phyloP scores from a whole-genome alignment of 495 filamentous ascomycete species.

The Cercophora newfieldiana region DNA sequence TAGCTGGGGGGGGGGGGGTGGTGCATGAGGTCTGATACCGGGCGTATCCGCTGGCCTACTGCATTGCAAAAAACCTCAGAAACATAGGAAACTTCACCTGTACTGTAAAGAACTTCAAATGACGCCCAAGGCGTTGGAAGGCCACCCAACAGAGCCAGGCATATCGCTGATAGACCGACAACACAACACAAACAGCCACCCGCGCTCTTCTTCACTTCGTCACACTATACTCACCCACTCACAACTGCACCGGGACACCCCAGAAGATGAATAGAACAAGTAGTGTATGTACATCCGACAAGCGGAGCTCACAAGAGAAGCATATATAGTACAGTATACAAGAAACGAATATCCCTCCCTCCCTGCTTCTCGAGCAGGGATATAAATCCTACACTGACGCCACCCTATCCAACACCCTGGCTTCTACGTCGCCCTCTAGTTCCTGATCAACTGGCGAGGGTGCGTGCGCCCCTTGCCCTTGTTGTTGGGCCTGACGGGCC shows the following conservation, averaged over 20 bases:
- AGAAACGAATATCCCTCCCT: not conserved
- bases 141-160: too few relatives aligned
- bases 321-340: not conserved
- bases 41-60: too few relatives aligned
- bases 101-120: too few relatives aligned
- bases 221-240: not conserved
- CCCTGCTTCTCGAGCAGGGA: not conserved
- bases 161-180: too few relatives aligned
- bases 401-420: not conserved
- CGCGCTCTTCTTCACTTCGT: too few relatives aligned
- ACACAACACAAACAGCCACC: too few relatives aligned
- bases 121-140: too few relatives aligned
- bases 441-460: not conserved
- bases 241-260: not conserved
- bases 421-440: too few relatives aligned
- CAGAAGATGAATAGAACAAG: not conserved
- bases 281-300: not conserved
- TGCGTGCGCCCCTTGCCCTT: not conserved
- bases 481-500: not conserved
- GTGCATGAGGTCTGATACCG: too few relatives aligned
- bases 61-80: too few relatives aligned
- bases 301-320: not conserved
- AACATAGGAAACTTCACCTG: too few relatives aligned
- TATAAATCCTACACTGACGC: not conserved
- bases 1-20: too few relatives aligned